These are phyloP conservation scores for Venturiaceae sp. DNA, from an alignment of 2,329 filamentous ascomycete genomes.

Conservation along the genomic window DNA sequence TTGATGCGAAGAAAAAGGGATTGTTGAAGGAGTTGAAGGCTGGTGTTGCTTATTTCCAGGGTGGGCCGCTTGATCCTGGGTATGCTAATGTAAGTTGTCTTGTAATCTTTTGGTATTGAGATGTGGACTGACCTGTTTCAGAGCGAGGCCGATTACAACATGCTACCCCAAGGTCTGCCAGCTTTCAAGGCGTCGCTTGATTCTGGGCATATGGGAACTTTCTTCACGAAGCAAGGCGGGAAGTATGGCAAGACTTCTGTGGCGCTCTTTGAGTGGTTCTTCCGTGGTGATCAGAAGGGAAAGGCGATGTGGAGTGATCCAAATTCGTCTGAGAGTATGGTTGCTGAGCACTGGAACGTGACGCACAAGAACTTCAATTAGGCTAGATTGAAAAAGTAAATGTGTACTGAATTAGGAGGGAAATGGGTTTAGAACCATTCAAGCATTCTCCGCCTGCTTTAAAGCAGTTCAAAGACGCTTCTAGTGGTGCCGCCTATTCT, in stretches of 20 bases:
- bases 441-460: too few relatives aligned
- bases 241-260: conserved; percentile 6
- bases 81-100: conserved; percentile 2
- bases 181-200: conserved; percentile 2
- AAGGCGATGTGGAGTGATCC: conserved; percentile 5
- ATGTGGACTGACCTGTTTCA: background rate
- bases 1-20: background rate
- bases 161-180: background rate
- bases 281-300: conserved; percentile 3
- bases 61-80: conserved; percentile 2
- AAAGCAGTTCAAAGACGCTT: too few relatives aligned
- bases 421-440: too few relatives aligned
- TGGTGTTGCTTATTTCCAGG: background rate
- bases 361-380: conserved; percentile 4
- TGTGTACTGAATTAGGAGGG: too few relatives aligned
- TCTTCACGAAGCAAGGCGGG: conserved; percentile 4
- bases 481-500: too few relatives aligned
- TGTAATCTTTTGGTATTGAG: background rate
- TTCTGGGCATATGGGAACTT: conserved; percentile 8
- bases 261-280: conserved; percentile 4
- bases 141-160: conserved; percentile 1
- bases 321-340: background rate
- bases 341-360: conserved; percentile 8
- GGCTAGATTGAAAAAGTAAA: too few relatives aligned
- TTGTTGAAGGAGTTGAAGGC: conserved; percentile 7